These are phyloP conservation scores for Gleditsia sinensis DNA, from an alignment of 306 rosid species.

Conservation along the genomic window DNA sequence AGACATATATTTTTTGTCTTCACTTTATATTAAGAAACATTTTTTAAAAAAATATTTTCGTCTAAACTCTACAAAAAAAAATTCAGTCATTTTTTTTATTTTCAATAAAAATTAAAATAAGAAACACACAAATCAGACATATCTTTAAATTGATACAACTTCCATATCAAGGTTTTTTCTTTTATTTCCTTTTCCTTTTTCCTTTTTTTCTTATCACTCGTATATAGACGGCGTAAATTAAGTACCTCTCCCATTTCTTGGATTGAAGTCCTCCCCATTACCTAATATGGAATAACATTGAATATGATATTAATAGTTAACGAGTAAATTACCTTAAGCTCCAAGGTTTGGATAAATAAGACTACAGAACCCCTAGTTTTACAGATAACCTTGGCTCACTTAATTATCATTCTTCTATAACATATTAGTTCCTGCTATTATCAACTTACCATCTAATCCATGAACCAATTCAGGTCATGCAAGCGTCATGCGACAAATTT, in stretches of 20 bases:
- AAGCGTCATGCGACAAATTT: not conserved
- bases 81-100: too few species aligned
- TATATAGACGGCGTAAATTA: too few species aligned
- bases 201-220: not conserved
- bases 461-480: not conserved
- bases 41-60: too few species aligned
- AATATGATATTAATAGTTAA: not conserved
- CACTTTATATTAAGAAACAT: too few species aligned
- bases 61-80: too few species aligned
- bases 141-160: too few species aligned
- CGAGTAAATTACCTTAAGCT: not conserved
- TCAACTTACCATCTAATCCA: not conserved
- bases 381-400: not conserved
- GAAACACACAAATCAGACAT: too few species aligned
- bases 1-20: too few species aligned
- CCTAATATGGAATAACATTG: constrained; percentile 29
- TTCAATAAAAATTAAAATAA: too few species aligned
- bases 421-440: not conserved
- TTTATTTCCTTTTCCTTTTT: not conserved
- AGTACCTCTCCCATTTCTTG: constrained; percentile 87
- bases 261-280: constrained; percentile 80
- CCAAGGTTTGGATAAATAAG: not conserved
- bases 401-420: not conserved
- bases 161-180: not conserved
- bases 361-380: not conserved